A percentile compares a stretch with the other conserved stretches of the same genome.
phyloP scores from a whole-genome alignment of 1,139 yeast species.

The Yamadazyma sp. region DNA sequence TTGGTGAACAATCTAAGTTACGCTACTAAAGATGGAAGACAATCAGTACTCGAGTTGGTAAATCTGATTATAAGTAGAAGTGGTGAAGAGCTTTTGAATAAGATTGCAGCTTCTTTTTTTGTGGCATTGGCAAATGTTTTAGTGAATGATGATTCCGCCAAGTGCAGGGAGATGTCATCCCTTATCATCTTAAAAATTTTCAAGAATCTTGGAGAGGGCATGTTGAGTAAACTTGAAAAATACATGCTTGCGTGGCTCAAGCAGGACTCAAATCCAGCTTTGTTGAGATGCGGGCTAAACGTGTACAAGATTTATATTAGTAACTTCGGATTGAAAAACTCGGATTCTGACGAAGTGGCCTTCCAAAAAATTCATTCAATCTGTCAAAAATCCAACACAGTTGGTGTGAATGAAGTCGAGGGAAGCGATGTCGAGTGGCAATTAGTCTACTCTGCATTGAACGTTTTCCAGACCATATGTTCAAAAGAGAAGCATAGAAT shows the following conservation, averaged over 20 bases:
- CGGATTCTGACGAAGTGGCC: conserved; percentile 41
- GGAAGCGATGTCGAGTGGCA: conserved; percentile 69
- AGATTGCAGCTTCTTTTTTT: conserved; percentile 73
- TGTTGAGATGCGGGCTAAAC: conserved; percentile 76
- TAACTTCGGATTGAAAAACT: conserved; percentile 45
- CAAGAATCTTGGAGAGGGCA: conserved; percentile 43
- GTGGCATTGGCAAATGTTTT: conserved; percentile 77
- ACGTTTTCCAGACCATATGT: conserved; percentile 49
- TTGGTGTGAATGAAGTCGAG: conserved; percentile 23
- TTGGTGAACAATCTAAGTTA: conserved; percentile 82
- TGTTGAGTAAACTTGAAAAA: conserved; percentile 50
- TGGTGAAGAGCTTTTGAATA: conserved; percentile 58
- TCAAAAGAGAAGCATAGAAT: conserved; percentile 29
- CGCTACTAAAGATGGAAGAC: conserved; percentile 84
- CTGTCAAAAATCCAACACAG: conserved; percentile 29
- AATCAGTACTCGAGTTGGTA: conserved; percentile 86
- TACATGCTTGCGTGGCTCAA: conserved; percentile 70
- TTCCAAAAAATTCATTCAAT: conserved; percentile 35
- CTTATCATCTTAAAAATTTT: conserved; percentile 59
- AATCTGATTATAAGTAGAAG: conserved; percentile 70
- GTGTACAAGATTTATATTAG: conserved; percentile 64
- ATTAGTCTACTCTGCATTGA: conserved; percentile 64
- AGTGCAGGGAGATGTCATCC: conserved; percentile 84
- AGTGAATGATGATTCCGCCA: conserved; percentile 75
- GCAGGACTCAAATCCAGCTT: conserved; percentile 50